phyloP scores from a whole-genome alignment of 805 yeast species.

The Hanseniaspora singularis region DNA sequence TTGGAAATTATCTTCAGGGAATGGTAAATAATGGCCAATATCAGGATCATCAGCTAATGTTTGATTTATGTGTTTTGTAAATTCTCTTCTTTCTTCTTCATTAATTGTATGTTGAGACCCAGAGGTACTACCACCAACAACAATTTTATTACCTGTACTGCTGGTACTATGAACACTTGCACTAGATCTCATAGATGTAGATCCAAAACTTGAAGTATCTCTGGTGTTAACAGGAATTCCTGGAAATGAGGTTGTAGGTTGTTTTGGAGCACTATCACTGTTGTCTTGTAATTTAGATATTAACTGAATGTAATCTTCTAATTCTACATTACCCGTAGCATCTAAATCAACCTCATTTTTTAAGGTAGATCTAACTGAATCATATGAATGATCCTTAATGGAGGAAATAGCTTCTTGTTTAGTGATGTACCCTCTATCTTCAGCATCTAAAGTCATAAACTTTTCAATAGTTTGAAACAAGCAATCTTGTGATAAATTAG shows the following conservation, averaged over 20 bases:
- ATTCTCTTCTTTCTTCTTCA: conserved; percentile 92
- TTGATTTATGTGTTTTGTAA: conserved; percentile 88
- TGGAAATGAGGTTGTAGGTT: conserved; percentile 23
- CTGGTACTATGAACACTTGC: conserved; percentile 32
- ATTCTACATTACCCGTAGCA: conserved; percentile 92
- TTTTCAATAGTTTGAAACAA: conserved; percentile 74
- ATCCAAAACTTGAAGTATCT: conserved; percentile 23
- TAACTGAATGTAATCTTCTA: conserved; percentile 84
- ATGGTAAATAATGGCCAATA: conserved; percentile 74
- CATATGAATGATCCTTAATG: conserved; percentile 72
- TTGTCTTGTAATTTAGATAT: conserved; percentile 61
- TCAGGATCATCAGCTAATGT: conserved; percentile 82
- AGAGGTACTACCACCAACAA: conserved; percentile 72
- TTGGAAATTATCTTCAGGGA: conserved; percentile 89
- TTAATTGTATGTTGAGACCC: conserved; percentile 94
- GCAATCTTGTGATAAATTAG: conserved; percentile 74
- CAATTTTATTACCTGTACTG: conserved; percentile 58
- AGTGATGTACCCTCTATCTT: conserved; percentile 90
- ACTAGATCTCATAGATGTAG: conserved; percentile 28
- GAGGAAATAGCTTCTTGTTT: conserved; percentile 77
- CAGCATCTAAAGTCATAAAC: conserved; percentile 73
- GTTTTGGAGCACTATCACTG: conserved; percentile 19
- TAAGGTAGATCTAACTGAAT: conserved; percentile 84
- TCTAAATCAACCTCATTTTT: conserved; percentile 75
- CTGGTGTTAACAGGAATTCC: conserved; percentile 20